Percentiles rank a stretch among this genome's conserved stretches.
These are phyloP conservation scores for Isabelozyma gotoi DNA, from an alignment of 805 yeast species.

Conservation along the genomic window DNA sequence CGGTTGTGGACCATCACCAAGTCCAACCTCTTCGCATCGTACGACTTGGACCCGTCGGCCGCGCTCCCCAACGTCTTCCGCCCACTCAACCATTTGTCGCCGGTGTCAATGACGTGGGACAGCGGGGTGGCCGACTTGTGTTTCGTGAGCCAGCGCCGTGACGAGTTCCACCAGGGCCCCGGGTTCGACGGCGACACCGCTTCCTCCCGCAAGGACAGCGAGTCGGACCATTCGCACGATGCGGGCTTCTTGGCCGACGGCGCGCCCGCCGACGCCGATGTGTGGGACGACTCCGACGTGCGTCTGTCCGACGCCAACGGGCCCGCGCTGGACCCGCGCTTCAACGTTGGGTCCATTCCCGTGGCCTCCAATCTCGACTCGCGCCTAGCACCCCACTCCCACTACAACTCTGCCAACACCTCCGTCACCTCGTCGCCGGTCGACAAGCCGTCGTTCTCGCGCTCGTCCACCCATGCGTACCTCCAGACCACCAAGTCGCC, in stretches of 20 bases:
- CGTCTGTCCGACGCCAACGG: neutral
- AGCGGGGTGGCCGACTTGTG: conserved; percentile 46
- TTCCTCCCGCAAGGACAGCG: neutral
- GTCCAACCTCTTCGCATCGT: conserved; percentile 35
- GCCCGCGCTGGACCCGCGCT: neutral
- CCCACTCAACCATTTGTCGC: conserved; percentile 51
- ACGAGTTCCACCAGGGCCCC: conserved; percentile 35
- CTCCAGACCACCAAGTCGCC: conserved; percentile 16
- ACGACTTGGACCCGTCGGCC: conserved; percentile 24
- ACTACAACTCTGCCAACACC: conserved; percentile 2
- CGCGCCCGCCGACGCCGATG: no score
- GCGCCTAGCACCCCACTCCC: conserved; percentile 12
- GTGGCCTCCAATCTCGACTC: conserved; percentile 10
- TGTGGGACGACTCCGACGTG: neutral
- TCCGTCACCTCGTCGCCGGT: conserved; percentile 14
- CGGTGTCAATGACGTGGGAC: conserved; percentile 60
- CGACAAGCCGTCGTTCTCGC: conserved; percentile 18
- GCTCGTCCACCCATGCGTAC: conserved; percentile 17
- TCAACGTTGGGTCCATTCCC: conserved; percentile 13
- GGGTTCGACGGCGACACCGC: conserved; percentile 1
- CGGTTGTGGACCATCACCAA: conserved; percentile 42
- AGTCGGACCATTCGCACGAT: neutral
- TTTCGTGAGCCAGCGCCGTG: conserved; percentile 50
- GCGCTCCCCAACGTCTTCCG: conserved; percentile 23
- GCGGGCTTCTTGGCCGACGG: neutral